Evolutionary conservation across 495 filamentous ascomycete genomes (phyloP).

Genomic region (Annulohypoxylon bovei): DNA sequence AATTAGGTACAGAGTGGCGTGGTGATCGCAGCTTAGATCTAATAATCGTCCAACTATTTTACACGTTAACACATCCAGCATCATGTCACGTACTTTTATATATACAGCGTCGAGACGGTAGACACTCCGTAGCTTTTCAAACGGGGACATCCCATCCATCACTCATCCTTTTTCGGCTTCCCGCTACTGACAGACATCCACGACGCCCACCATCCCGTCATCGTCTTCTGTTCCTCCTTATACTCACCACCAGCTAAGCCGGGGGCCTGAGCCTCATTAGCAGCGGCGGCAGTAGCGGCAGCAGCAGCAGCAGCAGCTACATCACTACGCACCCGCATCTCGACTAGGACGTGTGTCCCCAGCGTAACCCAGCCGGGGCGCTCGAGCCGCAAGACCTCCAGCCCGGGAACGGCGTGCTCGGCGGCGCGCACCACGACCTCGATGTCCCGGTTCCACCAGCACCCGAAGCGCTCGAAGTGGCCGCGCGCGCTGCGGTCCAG

Average conservation of each 20-base stretch:
- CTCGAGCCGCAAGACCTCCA: slow-evolving; percentile 77
- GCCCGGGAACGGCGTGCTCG: slow-evolving; percentile 69
- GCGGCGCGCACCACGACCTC: slow-evolving; percentile 71
- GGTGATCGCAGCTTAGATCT: not conserved
- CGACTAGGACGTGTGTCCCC: slow-evolving; percentile 68
- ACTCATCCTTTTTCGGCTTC: slow-evolving; percentile 27
- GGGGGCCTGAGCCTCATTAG: not conserved
- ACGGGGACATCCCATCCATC: not conserved
- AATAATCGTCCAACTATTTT: not conserved
- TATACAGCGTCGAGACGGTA: not conserved
- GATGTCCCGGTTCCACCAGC: slow-evolving; percentile 98
- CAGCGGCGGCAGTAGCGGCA: not conserved
- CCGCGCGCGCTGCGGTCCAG: slow-evolving; percentile 79
- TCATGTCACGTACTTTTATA: not conserved
- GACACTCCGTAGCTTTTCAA: not conserved
- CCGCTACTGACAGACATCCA: slow-evolving; percentile 22
- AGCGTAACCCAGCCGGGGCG: slow-evolving; percentile 72
- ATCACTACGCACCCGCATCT: slow-evolving; percentile 50
- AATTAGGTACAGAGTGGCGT: not conserved
- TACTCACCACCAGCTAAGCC: not conserved
- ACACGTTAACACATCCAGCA: not conserved
- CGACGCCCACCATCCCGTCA: slow-evolving; percentile 24
- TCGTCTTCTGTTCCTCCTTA: slow-evolving; percentile 15
- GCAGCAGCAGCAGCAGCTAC: not conserved
- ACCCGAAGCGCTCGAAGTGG: slow-evolving; percentile 88